Evolutionary conservation across 495 filamentous ascomycete species (phyloP), one percentile per base, ranked within the genome.

Genomic region (Penicillium paradoxum): DNA sequence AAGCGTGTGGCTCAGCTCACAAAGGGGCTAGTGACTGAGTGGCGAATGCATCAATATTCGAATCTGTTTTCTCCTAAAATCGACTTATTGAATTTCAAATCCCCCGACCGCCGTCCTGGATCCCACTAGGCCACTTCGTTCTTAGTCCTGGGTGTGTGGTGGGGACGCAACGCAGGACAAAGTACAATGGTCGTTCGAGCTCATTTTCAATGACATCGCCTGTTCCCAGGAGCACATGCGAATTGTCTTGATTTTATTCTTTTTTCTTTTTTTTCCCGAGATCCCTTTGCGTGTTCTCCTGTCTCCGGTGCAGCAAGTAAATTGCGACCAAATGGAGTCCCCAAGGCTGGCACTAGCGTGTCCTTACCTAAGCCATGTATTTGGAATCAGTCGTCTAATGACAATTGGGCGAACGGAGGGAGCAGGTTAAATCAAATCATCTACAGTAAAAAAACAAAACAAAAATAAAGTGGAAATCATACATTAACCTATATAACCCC

Each of bases 1-100:
- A 17, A 27, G 25, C 25, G 13, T 56, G 59, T 62, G 59, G 59
- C 56, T 62, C 53, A 62, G 56, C 49, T 51, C 43, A 7, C 29
- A 50, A 56, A 17, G 34, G 45, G 45, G 49, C 22, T 34, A 32
- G 10, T 25, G 33, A 27, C 13, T 49, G 47, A 52, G 49, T 36
- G 34, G 22, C 40, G 19, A 30, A 18, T 43, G 22, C 18, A 41
- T 32, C 49, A 41, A n/a, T n/a, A n/a, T n/a, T n/a, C n/a, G n/a
- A n/a, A n/a, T n/a, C n/a, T n/a, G n/a, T n/a, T n/a, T n/a, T n/a
- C n/a, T n/a, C n/a, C n/a, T 34, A 9, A 34, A 34, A 42, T 19
- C 45, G 45, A 14, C 15, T 42, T 27, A 42, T 42, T 27, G 22
- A 24, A 17, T 42, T 21, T 42, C 14, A 21, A 43, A 43, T 34